These are phyloP conservation scores for Mimosa pudica DNA, from an alignment of 306 rosid genomes.

Conservation along the genomic window DNA sequence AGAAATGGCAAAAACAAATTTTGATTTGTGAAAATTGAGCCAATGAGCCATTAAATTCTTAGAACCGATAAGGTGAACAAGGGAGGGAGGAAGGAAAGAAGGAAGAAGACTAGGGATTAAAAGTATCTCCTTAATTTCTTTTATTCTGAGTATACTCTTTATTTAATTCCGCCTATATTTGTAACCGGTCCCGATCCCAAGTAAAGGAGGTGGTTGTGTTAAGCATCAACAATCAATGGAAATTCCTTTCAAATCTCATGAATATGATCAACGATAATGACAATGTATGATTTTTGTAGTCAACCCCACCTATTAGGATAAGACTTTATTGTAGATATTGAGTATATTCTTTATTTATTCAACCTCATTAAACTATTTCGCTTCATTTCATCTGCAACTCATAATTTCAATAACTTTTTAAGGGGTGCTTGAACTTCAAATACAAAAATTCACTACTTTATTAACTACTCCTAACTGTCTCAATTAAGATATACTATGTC, in stretches of 20 bases:
- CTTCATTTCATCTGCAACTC: neutral
- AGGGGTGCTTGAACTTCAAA: neutral
- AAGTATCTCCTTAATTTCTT: neutral
- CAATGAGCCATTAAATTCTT: neutral
- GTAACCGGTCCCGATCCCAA: too few relatives aligned
- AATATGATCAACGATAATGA: too few relatives aligned
- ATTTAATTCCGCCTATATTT: too few relatives aligned
- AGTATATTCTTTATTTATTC: neutral
- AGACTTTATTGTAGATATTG: too few relatives aligned
- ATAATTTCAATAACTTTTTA: neutral
- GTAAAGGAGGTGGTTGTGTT: too few relatives aligned
- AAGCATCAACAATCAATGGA: too few relatives aligned
- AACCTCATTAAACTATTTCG: neutral
- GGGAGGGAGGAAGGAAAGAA: neutral
- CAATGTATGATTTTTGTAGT: too few relatives aligned
- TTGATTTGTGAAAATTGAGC: neutral
- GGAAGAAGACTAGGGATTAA: neutral
- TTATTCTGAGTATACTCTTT: too few relatives aligned
- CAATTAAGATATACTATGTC: neutral
- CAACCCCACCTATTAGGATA: too few relatives aligned
- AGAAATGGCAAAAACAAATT: neutral
- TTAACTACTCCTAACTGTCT: neutral
- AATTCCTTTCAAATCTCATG: too few relatives aligned
- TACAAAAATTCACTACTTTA: neutral
- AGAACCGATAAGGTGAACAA: neutral